Base-by-base conservation (phyloP, 495 filamentous ascomycete genomes). In the Xylaria venustula region DNA sequence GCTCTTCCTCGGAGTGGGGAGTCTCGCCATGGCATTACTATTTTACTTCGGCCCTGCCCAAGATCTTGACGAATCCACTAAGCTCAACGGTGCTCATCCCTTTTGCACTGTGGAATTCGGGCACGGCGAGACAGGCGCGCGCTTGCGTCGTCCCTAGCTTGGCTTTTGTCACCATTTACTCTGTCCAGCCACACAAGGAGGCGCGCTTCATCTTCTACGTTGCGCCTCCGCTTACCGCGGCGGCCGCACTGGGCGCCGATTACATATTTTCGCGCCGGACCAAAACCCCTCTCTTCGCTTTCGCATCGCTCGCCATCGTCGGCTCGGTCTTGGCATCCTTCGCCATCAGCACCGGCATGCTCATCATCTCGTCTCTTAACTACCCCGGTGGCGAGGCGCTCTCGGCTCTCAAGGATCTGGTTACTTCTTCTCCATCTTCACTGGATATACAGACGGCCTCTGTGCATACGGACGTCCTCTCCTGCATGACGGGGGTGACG, bases 401-500 rank as follows among this genome's bases (percentile, higher is more conserved):
- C 20, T 67, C 73, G 41, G 73, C 77, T 37, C 72, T 93, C 12
- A 80, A 86, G 53, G 58, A 67, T 19, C 71, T 85, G 23, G 81
- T 89, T 36, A 49, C 58, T 12, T 52, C 66, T 40, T 61, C 60
- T 37, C 65, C 70, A 19, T 64, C 67, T n/a, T n/a, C n/a, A 7
- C 76, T 81, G 46, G 54, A 60, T 30, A 54, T 68, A 19, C 55
- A 65, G 37, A 61, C 67, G 17, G 69, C 78, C 14, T 64, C 75
- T 20, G 82, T 95, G 36, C 90, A 98, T 68, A 84, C 95, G 51
- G 92, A 93, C 57, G 94, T 94, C 32, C 75, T 94, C 4, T 86
- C 89, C 20, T 97, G 92, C 73, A 97, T 97, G 83, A 97, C 94
- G 26, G 94, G 94, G 49, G 85, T 97, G 12, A 96, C 93, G 0